Base-by-base conservation (phyloP, 2,329 filamentous ascomycete species). In the Immersiporthe knoxdaviesiana region DNA sequence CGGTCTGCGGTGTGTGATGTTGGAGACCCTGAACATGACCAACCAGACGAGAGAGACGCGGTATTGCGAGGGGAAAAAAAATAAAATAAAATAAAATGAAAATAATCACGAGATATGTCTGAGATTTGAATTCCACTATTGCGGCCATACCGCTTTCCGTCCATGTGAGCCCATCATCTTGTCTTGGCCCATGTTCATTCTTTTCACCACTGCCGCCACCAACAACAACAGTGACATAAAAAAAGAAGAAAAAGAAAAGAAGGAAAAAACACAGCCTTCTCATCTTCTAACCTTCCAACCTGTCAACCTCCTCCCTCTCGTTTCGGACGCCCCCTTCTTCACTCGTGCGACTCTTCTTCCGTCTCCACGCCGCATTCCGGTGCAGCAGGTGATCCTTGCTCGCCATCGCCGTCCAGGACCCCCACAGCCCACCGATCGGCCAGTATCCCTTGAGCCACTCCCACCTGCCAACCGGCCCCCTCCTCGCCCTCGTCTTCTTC, bases 391-490 rank as follows among this genome's bases (percentile, higher is more conserved):
- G 87, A 67, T 88, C 86, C 72, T 80, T 80, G 75, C 87, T 89
- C 75, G 82, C 77, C 67, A 90, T 88, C 52, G 85, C 83, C 78
- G 85, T 85, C 75, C 80, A 84, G 65, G 90, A 85, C 1, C 89
- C 89, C 68, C 86, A 87, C 2, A 90, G 74, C 0, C 88, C 88
- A 0, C 85, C 86, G 18, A 90, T 73, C 0, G 88, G 88, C 83
- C 84, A 85, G 68, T 79, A 79, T n/a, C 80, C 80, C 77, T 84
- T 86, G 58, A 84, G 72, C 68, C 80, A 80, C 68, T 82, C 78
- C 72, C 77, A 79, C 78, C 81, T 79, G 69, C 72, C 56, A n/a
- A 7, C 24, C 54, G 3, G 80, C 67, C 82, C 77, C 72, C 78
- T 79, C 78, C 35, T 35, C 54, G 3, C 80, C 67, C 82, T 78